Evolutionary conservation across 192 early-diverging fungal genomes (phyloP).

Genomic region (Entomortierella lignicola): DNA sequence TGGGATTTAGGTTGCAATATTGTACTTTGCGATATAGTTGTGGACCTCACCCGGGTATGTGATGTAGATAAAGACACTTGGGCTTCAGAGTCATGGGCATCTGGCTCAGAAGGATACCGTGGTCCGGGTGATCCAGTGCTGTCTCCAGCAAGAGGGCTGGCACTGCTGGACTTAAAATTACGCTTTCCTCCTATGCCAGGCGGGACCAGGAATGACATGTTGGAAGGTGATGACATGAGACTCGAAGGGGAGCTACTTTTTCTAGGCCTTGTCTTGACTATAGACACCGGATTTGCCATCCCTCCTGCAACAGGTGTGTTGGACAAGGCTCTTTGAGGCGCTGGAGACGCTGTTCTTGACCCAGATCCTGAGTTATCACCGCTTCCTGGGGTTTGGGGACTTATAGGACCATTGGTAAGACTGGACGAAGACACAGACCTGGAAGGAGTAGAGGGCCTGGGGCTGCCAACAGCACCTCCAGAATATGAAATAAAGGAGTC

Average conservation of each 20-base stretch:
- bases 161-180: conserved; percentile 30
- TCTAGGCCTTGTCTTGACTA: conserved; percentile 20
- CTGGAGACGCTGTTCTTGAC: conserved; percentile 22
- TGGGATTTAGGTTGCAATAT: background rate
- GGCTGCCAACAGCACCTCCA: conserved; percentile 11
- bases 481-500: conserved; percentile 29
- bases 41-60: background rate
- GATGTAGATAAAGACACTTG: background rate
- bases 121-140: background rate
- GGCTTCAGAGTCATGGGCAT: background rate
- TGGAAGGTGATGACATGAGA: conserved; percentile 47
- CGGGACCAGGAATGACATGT: conserved; percentile 44
- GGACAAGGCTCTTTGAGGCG: conserved; percentile 5
- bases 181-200: conserved; percentile 27
- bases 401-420: conserved; percentile 45
- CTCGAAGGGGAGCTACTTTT: conserved; percentile 45
- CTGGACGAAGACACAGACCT: conserved; percentile 50
- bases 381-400: conserved; percentile 29
- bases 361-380: background rate
- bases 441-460: conserved; percentile 55
- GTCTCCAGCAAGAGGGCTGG: conserved; percentile 29
- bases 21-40: background rate
- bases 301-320: conserved; percentile 16
- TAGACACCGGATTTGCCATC: conserved; percentile 15
- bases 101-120: background rate